Evolutionary conservation across 768 basidiomycete species (phyloP).

Genomic region (Termitomyces sp.): DNA sequence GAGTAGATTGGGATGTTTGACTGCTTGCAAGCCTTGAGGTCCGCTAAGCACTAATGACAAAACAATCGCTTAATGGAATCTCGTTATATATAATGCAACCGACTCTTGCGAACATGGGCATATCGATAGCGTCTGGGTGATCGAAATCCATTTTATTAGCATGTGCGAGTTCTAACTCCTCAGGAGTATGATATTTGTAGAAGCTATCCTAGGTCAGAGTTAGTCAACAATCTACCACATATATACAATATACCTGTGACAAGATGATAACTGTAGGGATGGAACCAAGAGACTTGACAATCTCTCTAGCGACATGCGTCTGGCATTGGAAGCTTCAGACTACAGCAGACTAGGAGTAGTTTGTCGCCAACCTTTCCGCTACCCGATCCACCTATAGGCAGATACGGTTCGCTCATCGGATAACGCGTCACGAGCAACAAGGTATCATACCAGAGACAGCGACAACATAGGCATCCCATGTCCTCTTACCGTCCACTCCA

Average conservation of each 20-base stretch:
- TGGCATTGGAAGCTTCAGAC: conserved; percentile 20
- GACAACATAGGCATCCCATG: conserved; percentile 76
- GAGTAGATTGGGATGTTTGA: conserved; percentile 94
- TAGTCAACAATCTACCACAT: background rate
- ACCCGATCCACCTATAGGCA: conserved; percentile 64
- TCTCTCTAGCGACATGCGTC: conserved; percentile 84
- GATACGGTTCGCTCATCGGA: background rate
- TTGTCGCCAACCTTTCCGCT: conserved; percentile 67
- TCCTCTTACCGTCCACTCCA: conserved; percentile 62
- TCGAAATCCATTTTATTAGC: conserved; percentile 82
- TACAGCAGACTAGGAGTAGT: background rate
- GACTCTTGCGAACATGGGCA: conserved; percentile 78
- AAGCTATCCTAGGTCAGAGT: conserved; percentile 77
- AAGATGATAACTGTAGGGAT: conserved; percentile 88
- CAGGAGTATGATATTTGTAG: conserved; percentile 75
- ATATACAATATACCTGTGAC: conserved; percentile 53
- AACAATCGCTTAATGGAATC: background rate
- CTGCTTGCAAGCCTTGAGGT: conserved; percentile 79
- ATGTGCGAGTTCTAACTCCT: conserved; percentile 81
- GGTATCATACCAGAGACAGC: conserved; percentile 66
- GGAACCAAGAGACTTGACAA: conserved; percentile 74
- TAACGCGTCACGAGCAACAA: background rate
- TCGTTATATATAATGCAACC: conserved; percentile 13
- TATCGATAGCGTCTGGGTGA: conserved; percentile 90
- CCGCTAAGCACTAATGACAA: conserved; percentile 62